Evolutionary conservation across 2,329 filamentous ascomycete species (phyloP).

Genomic region (Diaporthe citriasiana): DNA sequence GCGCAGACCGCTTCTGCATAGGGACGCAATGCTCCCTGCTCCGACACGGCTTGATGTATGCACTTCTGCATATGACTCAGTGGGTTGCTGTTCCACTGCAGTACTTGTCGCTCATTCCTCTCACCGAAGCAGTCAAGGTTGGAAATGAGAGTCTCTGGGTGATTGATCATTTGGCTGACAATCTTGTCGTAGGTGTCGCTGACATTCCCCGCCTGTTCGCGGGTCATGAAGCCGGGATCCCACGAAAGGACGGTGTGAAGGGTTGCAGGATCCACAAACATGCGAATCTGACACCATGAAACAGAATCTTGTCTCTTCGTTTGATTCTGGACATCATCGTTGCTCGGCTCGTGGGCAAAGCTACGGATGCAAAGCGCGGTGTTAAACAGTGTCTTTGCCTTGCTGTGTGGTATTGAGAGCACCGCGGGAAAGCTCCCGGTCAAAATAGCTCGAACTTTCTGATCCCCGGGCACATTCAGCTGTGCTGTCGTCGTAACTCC

Average conservation of each 20-base stretch:
- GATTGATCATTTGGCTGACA: background rate
- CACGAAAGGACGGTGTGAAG: background rate
- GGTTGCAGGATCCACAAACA: slow-evolving; percentile 11
- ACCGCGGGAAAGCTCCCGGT: slow-evolving; percentile 1
- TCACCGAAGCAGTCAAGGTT: background rate
- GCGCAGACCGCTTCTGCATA: slow-evolving; percentile 1
- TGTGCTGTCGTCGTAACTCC: background rate
- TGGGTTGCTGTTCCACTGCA: background rate
- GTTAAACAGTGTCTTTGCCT: slow-evolving; percentile 4
- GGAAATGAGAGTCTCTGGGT: background rate
- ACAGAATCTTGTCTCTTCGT: background rate
- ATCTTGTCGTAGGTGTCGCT: slow-evolving; percentile 23
- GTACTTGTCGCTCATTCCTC: background rate
- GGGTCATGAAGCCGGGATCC: slow-evolving; percentile 5
- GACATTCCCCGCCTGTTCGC: background rate
- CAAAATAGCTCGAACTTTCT: background rate
- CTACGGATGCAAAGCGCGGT: background rate
- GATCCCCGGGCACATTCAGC: background rate
- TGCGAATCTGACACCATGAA: slow-evolving; percentile 12
- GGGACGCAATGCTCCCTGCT: background rate
- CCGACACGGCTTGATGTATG: slow-evolving; percentile 9
- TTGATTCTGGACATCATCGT: slow-evolving; percentile 4
- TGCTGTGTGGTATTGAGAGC: background rate
- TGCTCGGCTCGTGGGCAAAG: slow-evolving; percentile 9
- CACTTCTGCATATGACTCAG: slow-evolving; percentile 6